A percentile compares a stretch with the other conserved stretches of the same genome.
Conservation (phyloP, 371 early-diverging fungal species). For the Saksenaea vasiformis region DNA sequence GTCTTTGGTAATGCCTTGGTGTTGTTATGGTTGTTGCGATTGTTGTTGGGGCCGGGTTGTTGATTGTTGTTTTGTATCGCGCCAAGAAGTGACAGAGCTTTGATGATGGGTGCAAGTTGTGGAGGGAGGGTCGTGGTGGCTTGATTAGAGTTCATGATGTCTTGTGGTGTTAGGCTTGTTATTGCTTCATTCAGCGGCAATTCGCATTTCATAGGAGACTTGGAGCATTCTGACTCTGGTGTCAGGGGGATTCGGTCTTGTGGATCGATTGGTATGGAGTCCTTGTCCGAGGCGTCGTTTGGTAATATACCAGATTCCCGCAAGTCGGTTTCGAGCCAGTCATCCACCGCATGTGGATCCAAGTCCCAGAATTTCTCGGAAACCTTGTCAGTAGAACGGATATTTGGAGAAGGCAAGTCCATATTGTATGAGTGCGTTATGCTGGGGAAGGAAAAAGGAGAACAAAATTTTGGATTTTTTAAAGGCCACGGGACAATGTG, state of each 20-base stretch:
- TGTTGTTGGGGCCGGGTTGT: not conserved
- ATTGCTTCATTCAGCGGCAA: not conserved
- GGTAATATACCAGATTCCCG: slow-evolving; percentile 24
- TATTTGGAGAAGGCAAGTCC: not conserved
- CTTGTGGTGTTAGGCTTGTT: not conserved
- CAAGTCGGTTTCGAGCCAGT: slow-evolving; percentile 41
- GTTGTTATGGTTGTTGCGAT: not conserved
- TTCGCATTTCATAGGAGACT: not conserved
- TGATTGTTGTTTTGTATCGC: not conserved
- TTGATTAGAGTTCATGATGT: not conserved
- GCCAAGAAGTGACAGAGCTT: not conserved
- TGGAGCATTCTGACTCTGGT: not conserved
- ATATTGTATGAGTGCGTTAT: not conserved
- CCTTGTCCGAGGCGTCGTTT: not conserved
- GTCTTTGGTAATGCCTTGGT: not conserved
- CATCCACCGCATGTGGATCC: slow-evolving; percentile 25
- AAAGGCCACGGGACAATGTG: not conserved
- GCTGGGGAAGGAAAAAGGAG: not conserved
- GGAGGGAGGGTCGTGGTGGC: not conserved
- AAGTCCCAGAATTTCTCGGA: slow-evolving; percentile 10
- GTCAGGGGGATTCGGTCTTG: not conserved
- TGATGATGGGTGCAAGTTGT: not conserved
- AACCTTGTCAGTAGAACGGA: not conserved
- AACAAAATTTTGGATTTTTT: not conserved
- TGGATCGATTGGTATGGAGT: not conserved